These are phyloP conservation scores for Phialemoniopsis sp. DNA, from an alignment of 2,329 filamentous ascomycete genomes.

Conservation along the genomic window DNA sequence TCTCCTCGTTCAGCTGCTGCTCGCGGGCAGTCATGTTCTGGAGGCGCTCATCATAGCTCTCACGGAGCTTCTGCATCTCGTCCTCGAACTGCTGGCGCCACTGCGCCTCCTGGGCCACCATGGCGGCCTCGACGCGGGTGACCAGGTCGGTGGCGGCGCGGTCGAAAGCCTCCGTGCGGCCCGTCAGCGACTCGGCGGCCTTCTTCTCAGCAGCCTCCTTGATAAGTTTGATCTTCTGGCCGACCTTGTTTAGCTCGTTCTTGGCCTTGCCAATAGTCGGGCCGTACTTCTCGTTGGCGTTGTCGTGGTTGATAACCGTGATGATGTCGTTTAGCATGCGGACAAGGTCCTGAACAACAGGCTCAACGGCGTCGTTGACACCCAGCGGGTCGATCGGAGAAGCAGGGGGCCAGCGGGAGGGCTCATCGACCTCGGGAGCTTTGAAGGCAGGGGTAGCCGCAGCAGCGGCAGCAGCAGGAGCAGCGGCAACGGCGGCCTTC, in stretches of 20 bases:
- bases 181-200: conserved; percentile 70
- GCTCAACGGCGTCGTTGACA: conserved; percentile 73
- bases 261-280: conserved; percentile 82
- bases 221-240: conserved; percentile 70
- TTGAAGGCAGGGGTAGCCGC: conserved; percentile 35
- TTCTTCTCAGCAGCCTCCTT: conserved; percentile 66
- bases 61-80: conserved; percentile 76
- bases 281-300: conserved; percentile 71
- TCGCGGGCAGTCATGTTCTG: conserved; percentile 75
- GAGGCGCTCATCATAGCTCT: conserved; percentile 76
- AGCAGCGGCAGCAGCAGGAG: conserved; percentile 4
- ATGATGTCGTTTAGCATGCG: conserved; percentile 97
- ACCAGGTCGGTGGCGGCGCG: conserved; percentile 84
- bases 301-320: conserved; percentile 84
- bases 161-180: conserved; percentile 76
- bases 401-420: conserved; percentile 58
- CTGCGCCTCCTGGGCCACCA: conserved; percentile 73
- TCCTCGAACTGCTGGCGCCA: conserved; percentile 85
- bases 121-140: conserved; percentile 77
- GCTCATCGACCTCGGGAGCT: conserved; percentile 61
- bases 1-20: conserved; percentile 76
- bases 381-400: conserved; percentile 74
- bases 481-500: not conserved
- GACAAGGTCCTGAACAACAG: conserved; percentile 86
- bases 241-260: conserved; percentile 72